phyloP scores from a whole-genome alignment of 148 eudicot genomes.

The Agrostemma githago region DNA sequence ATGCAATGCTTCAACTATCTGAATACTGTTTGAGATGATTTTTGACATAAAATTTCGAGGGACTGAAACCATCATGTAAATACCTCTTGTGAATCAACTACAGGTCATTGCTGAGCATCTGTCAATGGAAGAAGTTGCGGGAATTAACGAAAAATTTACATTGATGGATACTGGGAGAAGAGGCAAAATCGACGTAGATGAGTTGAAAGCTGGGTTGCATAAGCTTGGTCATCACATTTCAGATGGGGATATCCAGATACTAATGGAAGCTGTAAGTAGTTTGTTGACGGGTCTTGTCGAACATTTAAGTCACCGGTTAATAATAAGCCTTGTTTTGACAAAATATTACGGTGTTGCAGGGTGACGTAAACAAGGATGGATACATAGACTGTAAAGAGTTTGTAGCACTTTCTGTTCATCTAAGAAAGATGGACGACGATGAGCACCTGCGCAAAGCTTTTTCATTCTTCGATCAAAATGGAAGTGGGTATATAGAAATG shows the following conservation, averaged over 20 bases:
- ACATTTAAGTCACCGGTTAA: neutral
- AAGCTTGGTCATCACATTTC: constrained; percentile 72
- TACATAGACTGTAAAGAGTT: constrained; percentile 58
- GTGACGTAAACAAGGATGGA: constrained; percentile 76
- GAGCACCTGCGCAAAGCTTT: constrained; percentile 72
- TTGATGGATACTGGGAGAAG: constrained; percentile 63
- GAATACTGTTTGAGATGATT: neutral
- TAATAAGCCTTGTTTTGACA: neutral
- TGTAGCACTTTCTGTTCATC: constrained; percentile 68
- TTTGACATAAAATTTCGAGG: neutral
- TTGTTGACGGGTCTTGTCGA: neutral
- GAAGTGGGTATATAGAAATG: constrained; percentile 66
- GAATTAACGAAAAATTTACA: constrained; percentile 57
- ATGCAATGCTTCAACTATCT: constrained; percentile 14
- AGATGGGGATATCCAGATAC: constrained; percentile 56
- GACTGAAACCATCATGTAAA: neutral
- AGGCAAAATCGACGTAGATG: constrained; percentile 59
- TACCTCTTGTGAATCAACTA: constrained; percentile 4
- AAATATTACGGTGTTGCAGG: constrained; percentile 33
- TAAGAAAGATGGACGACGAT: constrained; percentile 66
- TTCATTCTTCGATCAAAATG: constrained; percentile 58
- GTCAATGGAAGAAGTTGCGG: constrained; percentile 73
- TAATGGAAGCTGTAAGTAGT: constrained; percentile 78
- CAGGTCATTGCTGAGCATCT: constrained; percentile 82
- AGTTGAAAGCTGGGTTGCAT: constrained; percentile 56